A percentile compares a stretch with the other conserved stretches of the same genome.
These are phyloP conservation scores for Fusarium sarcochroum DNA, from an alignment of 2,329 filamentous ascomycete species.

Conservation along the genomic window DNA sequence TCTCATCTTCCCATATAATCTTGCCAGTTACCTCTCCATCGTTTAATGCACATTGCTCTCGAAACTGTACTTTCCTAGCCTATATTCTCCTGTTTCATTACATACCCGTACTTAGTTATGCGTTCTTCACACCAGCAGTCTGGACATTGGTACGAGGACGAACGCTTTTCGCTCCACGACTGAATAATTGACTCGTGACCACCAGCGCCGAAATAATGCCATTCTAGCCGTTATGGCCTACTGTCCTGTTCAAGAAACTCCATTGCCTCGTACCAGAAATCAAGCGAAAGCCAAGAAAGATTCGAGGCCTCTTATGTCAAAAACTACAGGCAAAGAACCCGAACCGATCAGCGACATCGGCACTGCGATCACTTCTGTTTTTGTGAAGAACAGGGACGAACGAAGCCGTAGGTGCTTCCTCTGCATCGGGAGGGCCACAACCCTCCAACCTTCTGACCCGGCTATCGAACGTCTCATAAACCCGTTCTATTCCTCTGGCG, in stretches of 20 bases:
- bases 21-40: no score
- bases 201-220: slow-evolving; percentile 4
- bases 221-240: slow-evolving; percentile 15
- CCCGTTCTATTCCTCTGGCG: not conserved
- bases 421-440: not conserved
- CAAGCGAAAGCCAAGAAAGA: not conserved
- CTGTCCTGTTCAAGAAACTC: slow-evolving; percentile 8
- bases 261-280: not conserved
- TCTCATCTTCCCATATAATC: no score
- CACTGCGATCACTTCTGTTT: slow-evolving; percentile 12
- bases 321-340: no score
- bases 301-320: no score
- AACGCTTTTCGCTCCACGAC: no score
- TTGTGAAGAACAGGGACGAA: not conserved
- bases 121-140: no score
- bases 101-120: no score
- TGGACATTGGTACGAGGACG: no score
- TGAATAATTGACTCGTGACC: no score
- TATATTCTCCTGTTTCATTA: no score
- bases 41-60: no score
- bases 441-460: not conserved
- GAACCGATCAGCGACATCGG: not conserved
- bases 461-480: not conserved
- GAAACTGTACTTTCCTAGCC: no score
- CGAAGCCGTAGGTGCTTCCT: slow-evolving; percentile 5